Base-by-base conservation (phyloP, 345 rosid species). In the Eucalyptus pauciflora region DNA sequence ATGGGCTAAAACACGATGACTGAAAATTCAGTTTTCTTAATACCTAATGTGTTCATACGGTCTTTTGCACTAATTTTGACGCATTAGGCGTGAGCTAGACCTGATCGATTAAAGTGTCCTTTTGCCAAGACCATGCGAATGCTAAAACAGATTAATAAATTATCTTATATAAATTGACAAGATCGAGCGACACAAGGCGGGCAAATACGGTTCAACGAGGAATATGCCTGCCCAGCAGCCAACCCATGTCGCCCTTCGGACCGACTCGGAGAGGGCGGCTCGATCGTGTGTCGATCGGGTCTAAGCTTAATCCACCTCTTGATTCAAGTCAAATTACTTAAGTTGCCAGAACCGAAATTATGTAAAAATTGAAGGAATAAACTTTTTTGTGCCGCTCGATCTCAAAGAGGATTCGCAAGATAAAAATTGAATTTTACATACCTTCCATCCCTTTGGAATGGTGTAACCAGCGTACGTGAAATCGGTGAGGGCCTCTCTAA, bases 401-500 rank as follows among this genome's bases (percentile, higher is more conserved):
- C 33, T 62, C 69, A 27, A 62, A 62, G 69, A 27, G 33, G 33
- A 27, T 62, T 62, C 15, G 69, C 69, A 62, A 62, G n/a, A 27
- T 33, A 16, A n/a, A 56, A 56, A 10, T 24, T 25, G 29, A 56
- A 56, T 56, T 56, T 10, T 20, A 76, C 48, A 22, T 76, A 93
- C 95, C 92, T 94, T 94, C 95, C 94, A 95, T 3, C 95, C 96
- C 54, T 93, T 94, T 2, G 96, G 96, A 48, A 94, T 33, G n/a
- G 95, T 92, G 90, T 91, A 92, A 45, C 95, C 95, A 46, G 93
- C 94, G 24, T 92, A 94, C 7, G 89, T 93, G 64, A 95, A 92
- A 27, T 94, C 95, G 3, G 90, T 62, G 3, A 95, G 64, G n/a
- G 91, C 95, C 62, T 92, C 94, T 56, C 95, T 90, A 89, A 95